phyloP scores from a whole-genome alignment of 169 alveolate genomes.

The Cryptosporidium xiaoi region DNA sequence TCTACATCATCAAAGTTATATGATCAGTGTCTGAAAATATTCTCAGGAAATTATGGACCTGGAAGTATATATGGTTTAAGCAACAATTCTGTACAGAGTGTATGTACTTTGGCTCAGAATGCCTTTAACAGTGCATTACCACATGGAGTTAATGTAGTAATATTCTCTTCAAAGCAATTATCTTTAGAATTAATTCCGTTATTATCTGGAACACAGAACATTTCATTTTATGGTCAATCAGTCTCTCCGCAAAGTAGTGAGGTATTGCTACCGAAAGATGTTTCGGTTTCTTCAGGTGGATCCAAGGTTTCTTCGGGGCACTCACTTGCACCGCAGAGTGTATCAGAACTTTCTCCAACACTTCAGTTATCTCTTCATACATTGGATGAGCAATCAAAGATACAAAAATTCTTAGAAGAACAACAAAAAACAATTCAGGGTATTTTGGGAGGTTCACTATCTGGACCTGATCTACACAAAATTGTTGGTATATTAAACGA shows the following conservation, averaged over 20 bases:
- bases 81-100: constrained; percentile 54
- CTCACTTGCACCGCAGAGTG: constrained; percentile 33
- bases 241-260: background rate
- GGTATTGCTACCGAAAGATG: constrained; percentile 53
- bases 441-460: constrained; percentile 46
- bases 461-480: constrained; percentile 23
- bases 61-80: constrained; percentile 54
- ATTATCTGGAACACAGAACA: constrained; percentile 17
- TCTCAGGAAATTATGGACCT: constrained; percentile 49
- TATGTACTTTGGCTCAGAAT: constrained; percentile 57
- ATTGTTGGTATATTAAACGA: constrained; percentile 13
- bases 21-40: constrained; percentile 46
- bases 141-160: constrained; percentile 68
- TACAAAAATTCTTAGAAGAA: constrained; percentile 47
- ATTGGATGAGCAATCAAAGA: constrained; percentile 57
- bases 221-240: constrained; percentile 35
- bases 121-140: constrained; percentile 43
- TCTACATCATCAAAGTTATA: constrained; percentile 47
- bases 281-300: constrained; percentile 4
- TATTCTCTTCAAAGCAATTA: constrained; percentile 59
- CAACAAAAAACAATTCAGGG: constrained; percentile 32
- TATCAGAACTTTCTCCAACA: constrained; percentile 62
- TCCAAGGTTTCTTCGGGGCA: background rate
- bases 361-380: constrained; percentile 45
- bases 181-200: constrained; percentile 50